Evolutionary conservation across 78 protist species (phyloP), one percentile per base, ranked within the genome.

Genomic region (Polysphondylium violaceum): DNA sequence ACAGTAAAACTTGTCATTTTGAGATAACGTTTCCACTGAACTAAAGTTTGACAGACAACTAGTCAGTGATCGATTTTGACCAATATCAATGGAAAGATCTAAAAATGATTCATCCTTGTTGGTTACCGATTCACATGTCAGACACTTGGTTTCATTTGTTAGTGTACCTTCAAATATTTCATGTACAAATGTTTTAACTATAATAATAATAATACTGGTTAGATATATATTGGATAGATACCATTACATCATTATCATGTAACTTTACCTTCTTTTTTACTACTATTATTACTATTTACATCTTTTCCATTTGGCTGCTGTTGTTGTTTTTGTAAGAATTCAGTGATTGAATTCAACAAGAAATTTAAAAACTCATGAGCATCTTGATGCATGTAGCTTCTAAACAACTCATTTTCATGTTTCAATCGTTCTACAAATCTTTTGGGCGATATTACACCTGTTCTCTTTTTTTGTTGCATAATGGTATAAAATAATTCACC

Each of bases 361-460:
- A 76, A 97, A 60, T 96, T 95, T 40, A 96, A 68, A 29, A 97
- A 96, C 81, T 97, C 99, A 63, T 97, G 99, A 14, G 98, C 98
- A 36, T 97, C 99, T 35, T 97, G 98, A 50, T 96, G 98, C 90
- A 63, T 68, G 44, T 51, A 86, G 25, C 95, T 76, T 17, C 96
- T 65, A 61, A 96, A 97, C 23, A 96, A 27, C 33, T 92, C 97
- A 83, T 95, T 96, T 36, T 94, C 98, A 31, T 11, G 31, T 61
- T 94, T 92, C 50, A 96, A 79, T 36, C 94, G 27, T 3, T 44
- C 50, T 8, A 95, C 88, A 43, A 97, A 95, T 33, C 71, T 90
- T 25, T 75, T 75, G 0, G 97, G 95, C 9, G 83, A 85, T n/a
- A 87, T 3, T 21, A 63, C 76, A 58, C 97, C 97, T 4, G 86